Conservation (phyloP, 2,329 filamentous ascomycete species). For the Cucurbitaria berberidis region DNA sequence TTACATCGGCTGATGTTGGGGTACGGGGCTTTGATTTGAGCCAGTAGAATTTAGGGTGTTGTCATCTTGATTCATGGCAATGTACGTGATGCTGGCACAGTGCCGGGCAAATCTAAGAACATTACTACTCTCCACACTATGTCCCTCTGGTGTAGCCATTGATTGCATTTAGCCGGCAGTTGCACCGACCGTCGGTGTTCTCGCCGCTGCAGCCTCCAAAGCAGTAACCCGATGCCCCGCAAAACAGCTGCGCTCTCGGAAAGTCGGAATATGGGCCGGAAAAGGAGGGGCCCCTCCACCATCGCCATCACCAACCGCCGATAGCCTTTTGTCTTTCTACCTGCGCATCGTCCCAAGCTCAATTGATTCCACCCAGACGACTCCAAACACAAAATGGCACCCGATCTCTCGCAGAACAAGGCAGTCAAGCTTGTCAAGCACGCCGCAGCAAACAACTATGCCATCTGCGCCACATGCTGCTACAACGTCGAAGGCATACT, state of each 20-base stretch:
- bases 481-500: slow-evolving; percentile 76
- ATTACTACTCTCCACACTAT: no score
- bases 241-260: slow-evolving; percentile 16
- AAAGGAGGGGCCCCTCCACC: slow-evolving; percentile 13
- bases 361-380: neutral
- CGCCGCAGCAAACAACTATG: slow-evolving; percentile 63
- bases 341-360: slow-evolving; percentile 2
- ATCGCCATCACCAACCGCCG: neutral
- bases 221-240: slow-evolving; percentile 10
- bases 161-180: slow-evolving; percentile 16
- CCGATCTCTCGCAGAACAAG: slow-evolving; percentile 54
- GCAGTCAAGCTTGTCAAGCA: slow-evolving; percentile 60
- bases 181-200: slow-evolving; percentile 25
- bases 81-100: no score
- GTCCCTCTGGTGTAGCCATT: no score
- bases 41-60: no score
- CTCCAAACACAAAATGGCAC: slow-evolving; percentile 54
- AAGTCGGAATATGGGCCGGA: slow-evolving; percentile 24
- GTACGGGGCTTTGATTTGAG: no score
- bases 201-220: slow-evolving; percentile 10
- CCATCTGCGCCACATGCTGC: slow-evolving; percentile 66
- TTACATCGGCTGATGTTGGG: no score
- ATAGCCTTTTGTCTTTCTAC: neutral
- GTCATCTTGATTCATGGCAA: no score
- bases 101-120: no score